Conservation (phyloP, 495 filamentous ascomycete species). For the Podospora pseudocomata region DNA sequence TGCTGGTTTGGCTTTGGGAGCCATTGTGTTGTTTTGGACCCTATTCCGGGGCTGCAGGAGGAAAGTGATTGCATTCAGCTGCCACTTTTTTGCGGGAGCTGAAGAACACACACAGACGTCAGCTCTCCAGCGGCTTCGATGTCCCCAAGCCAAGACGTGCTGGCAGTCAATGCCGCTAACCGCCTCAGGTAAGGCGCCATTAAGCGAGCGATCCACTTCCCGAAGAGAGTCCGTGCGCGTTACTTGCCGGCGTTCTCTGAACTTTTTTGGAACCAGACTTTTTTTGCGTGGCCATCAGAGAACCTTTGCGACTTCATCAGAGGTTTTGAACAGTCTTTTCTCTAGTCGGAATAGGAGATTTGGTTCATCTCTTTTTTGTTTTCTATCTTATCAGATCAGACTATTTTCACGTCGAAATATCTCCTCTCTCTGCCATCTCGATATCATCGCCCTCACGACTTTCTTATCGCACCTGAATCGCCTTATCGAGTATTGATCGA, state of each 20-base stretch:
- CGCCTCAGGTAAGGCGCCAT: background rate
- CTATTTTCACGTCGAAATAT: background rate
- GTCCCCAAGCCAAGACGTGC: background rate
- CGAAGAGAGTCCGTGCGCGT: background rate
- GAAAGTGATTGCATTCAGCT: background rate
- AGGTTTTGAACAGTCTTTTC: background rate
- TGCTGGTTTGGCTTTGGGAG: slow-evolving; percentile 26
- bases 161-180: background rate
- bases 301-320: background rate
- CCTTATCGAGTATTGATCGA: background rate
- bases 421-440: background rate
- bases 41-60: background rate
- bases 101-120: background rate
- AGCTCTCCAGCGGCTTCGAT: slow-evolving; percentile 3
- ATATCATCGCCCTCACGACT: background rate
- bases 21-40: slow-evolving; percentile 15
- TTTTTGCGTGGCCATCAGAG: slow-evolving; percentile 24
- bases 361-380: background rate
- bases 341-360: background rate
- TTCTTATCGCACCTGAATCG: background rate
- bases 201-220: background rate
- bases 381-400: background rate
- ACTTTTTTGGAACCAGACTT: slow-evolving; percentile 34
- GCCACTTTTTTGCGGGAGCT: slow-evolving; percentile 7
- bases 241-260: slow-evolving; percentile 3